phyloP scores from a whole-genome alignment of 1,284 basidiomycete species.

The Trichosporon asahii region DNA sequence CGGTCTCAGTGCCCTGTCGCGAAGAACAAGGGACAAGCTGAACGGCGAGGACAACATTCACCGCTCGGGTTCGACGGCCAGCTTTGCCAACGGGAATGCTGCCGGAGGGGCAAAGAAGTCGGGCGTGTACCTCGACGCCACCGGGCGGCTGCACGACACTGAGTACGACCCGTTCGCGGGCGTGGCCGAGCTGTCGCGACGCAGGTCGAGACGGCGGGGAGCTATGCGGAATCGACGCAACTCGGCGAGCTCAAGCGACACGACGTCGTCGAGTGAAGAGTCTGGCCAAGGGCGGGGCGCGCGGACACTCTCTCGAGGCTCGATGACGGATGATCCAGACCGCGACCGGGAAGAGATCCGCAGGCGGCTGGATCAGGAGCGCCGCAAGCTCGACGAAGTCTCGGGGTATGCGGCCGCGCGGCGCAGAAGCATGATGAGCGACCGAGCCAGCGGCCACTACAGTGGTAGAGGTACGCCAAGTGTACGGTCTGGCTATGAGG shows the following conservation, averaged over 20 bases:
- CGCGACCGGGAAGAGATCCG: slow-evolving; percentile 39
- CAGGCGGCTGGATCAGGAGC: slow-evolving; percentile 38
- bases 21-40: slow-evolving; percentile 17
- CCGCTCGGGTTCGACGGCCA: slow-evolving; percentile 13
- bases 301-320: neutral
- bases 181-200: slow-evolving; percentile 42
- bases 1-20: slow-evolving; percentile 27
- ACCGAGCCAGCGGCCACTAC: slow-evolving; percentile 28
- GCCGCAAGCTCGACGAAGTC: slow-evolving; percentile 43
- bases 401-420: slow-evolving; percentile 41
- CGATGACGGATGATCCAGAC: neutral
- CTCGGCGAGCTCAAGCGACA: slow-evolving; percentile 18
- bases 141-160: slow-evolving; percentile 49
- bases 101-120: neutral
- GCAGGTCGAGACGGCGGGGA: slow-evolving; percentile 39
- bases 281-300: neutral
- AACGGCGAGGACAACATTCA: slow-evolving; percentile 25
- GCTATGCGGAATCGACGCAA: slow-evolving; percentile 39
- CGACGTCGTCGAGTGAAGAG: slow-evolving; percentile 15
- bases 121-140: slow-evolving; percentile 48
- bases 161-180: slow-evolving; percentile 52
- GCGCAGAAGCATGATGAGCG: slow-evolving; percentile 40
- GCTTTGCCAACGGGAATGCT: slow-evolving; percentile 14
- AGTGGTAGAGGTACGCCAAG: slow-evolving; percentile 37
- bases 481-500: slow-evolving; percentile 20